Evolutionary conservation across 208 protist genomes (phyloP).

Genomic region (Trypanosoma rangeli): DNA sequence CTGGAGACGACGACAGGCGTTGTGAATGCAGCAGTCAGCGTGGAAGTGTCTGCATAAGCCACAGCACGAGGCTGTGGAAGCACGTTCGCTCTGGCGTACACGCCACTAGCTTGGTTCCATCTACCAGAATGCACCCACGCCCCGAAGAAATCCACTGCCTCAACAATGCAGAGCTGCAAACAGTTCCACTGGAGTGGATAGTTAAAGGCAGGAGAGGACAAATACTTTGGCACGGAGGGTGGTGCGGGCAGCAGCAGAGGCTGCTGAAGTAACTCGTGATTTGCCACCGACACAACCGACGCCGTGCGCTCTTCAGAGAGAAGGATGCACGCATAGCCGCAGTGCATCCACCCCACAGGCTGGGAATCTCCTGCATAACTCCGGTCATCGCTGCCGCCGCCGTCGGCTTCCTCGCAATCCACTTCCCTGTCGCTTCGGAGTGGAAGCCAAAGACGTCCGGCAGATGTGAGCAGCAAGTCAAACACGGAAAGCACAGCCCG

Average conservation of each 20-base stretch:
- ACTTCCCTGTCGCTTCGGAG: slow-evolving; percentile 20
- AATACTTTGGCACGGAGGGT: slow-evolving; percentile 6
- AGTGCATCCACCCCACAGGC: slow-evolving; percentile 21
- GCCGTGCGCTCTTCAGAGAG: neutral
- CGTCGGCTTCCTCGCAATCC: neutral
- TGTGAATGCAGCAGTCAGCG: neutral
- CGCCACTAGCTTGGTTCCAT: neutral
- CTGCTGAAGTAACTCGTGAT: slow-evolving; percentile 17
- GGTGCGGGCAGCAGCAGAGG: neutral
- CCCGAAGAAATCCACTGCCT: neutral
- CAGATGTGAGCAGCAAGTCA: neutral
- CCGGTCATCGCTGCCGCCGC: neutral
- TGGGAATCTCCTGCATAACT: neutral
- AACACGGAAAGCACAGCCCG: slow-evolving; percentile 42
- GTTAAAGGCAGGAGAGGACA: slow-evolving; percentile 3
- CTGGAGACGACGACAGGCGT: neutral
- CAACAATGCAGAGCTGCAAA: slow-evolving; percentile 16
- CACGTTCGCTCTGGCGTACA: slow-evolving; percentile 10
- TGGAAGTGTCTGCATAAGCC: neutral
- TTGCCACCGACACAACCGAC: slow-evolving; percentile 2
- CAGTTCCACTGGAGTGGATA: slow-evolving; percentile 8
- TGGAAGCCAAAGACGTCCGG: slow-evolving; percentile 39
- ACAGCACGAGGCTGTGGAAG: slow-evolving; percentile 1
- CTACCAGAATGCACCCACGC: neutral
- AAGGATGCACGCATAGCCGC: slow-evolving; percentile 22